Evolutionary conservation across 352 stramenopile species (phyloP).

Genomic region (Blastocystis sp.): DNA sequence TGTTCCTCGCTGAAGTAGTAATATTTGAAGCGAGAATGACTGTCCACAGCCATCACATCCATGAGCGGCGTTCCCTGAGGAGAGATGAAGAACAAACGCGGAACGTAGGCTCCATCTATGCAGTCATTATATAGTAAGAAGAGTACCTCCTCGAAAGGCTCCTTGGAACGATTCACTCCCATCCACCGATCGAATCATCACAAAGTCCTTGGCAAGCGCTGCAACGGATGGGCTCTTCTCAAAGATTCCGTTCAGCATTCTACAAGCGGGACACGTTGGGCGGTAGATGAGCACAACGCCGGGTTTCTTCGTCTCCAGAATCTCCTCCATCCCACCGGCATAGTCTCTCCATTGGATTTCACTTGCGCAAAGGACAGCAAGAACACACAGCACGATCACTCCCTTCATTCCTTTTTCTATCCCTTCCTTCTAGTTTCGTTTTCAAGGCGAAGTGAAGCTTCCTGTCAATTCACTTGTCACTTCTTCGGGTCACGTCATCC

Average conservation of each 20-base stretch:
- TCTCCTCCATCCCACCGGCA: slow-evolving; percentile 19
- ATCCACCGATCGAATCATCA: slow-evolving; percentile 25
- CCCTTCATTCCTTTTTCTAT: too few species aligned
- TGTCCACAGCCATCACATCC: slow-evolving; percentile 14
- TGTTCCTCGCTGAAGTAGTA: slow-evolving; percentile 54
- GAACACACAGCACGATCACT: too few species aligned
- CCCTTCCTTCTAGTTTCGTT: too few species aligned
- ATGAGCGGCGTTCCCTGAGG: background rate
- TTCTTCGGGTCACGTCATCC: too few species aligned
- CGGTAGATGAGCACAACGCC: slow-evolving; percentile 38
- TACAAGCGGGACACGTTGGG: slow-evolving; percentile 32
- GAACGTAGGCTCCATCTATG: slow-evolving; percentile 57
- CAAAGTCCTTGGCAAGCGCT: background rate
- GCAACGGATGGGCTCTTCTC: background rate
- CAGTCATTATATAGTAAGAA: background rate
- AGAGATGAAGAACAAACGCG: slow-evolving; percentile 49
- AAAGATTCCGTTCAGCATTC: slow-evolving; percentile 29
- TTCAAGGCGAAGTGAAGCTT: too few species aligned
- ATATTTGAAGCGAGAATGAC: slow-evolving; percentile 23
- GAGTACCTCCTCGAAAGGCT: slow-evolving; percentile 18
- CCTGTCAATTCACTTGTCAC: too few species aligned
- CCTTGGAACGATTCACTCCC: background rate
- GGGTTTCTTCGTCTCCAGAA: background rate
- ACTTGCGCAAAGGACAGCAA: too few species aligned
- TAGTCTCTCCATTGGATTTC: slow-evolving; percentile 18